phyloP scores from a whole-genome alignment of 257 asterid genomes.

The Nicotiana tomentosiformis region DNA sequence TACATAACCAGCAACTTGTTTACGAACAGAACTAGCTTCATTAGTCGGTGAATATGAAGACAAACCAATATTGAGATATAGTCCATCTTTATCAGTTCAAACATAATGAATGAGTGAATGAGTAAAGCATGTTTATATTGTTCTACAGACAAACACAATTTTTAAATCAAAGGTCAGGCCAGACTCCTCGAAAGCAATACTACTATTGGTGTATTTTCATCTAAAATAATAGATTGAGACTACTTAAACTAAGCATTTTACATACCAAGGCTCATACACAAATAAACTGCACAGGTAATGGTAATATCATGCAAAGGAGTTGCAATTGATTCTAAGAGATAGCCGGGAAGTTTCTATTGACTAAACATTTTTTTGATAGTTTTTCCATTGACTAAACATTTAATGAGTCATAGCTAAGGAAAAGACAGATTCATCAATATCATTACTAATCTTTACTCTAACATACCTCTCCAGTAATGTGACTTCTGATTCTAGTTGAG shows the following conservation, averaged over 20 bases:
- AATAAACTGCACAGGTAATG: neutral
- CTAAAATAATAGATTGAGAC: neutral
- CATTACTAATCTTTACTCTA: neutral
- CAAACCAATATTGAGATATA: neutral
- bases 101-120: neutral
- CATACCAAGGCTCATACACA: neutral
- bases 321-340: neutral
- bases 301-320: neutral
- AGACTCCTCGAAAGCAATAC: neutral
- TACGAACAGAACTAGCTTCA: neutral
- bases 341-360: neutral
- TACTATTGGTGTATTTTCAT: neutral
- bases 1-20: neutral
- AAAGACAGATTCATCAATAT: neutral
- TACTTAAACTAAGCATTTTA: neutral
- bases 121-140: neutral
- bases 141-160: neutral
- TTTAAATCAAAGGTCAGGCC: neutral
- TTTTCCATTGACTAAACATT: neutral
- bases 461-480: conserved; percentile 74
- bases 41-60: neutral
- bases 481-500: conserved; percentile 75
- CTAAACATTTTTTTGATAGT: neutral
- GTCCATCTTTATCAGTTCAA: neutral
- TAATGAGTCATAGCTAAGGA: neutral